Percentiles rank a stretch among this genome's conserved stretches.
These are phyloP conservation scores for Dillenia suffruticosa DNA, from an alignment of 164 flowering plant genomes.

Conservation along the genomic window DNA sequence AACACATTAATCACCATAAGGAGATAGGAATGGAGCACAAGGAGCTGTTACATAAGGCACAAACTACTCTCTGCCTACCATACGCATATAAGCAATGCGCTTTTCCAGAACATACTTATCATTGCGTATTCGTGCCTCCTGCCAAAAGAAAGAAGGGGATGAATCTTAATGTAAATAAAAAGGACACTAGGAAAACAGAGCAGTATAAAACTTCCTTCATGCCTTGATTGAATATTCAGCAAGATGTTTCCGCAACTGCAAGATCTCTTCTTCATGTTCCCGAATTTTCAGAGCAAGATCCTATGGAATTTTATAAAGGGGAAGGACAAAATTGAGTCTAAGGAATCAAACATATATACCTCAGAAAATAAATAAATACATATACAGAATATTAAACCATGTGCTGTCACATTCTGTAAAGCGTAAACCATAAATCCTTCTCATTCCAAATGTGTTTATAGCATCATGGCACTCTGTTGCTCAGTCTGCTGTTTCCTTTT, in stretches of 20 bases:
- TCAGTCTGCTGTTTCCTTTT: too few relatives aligned
- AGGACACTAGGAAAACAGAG: not conserved
- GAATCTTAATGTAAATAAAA: not conserved
- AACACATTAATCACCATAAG: not conserved
- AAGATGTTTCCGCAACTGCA: slow-evolving; percentile 69
- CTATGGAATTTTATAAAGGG: slow-evolving; percentile 20
- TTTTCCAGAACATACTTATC: slow-evolving; percentile 89
- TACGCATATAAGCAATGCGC: slow-evolving; percentile 92
- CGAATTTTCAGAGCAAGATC: slow-evolving; percentile 56
- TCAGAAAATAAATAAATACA: not conserved
- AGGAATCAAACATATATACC: not conserved
- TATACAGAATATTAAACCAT: not conserved
- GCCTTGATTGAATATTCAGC: slow-evolving; percentile 83
- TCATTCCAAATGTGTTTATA: too few relatives aligned
- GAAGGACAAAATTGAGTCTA: not conserved
- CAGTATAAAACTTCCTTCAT: slow-evolving; percentile 5
- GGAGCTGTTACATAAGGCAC: not conserved
- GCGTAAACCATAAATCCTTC: too few relatives aligned
- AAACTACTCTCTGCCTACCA: slow-evolving; percentile 46
- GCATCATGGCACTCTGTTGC: too few relatives aligned
- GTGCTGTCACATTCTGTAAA: too few relatives aligned
- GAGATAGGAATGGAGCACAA: not conserved
- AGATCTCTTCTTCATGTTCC: slow-evolving; percentile 84
- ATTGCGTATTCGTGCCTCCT: slow-evolving; percentile 88
- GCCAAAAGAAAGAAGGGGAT: slow-evolving; percentile 3